Evolutionary conservation across 495 filamentous ascomycete genomes (phyloP).

Genomic region (Aspergillus diversus): DNA sequence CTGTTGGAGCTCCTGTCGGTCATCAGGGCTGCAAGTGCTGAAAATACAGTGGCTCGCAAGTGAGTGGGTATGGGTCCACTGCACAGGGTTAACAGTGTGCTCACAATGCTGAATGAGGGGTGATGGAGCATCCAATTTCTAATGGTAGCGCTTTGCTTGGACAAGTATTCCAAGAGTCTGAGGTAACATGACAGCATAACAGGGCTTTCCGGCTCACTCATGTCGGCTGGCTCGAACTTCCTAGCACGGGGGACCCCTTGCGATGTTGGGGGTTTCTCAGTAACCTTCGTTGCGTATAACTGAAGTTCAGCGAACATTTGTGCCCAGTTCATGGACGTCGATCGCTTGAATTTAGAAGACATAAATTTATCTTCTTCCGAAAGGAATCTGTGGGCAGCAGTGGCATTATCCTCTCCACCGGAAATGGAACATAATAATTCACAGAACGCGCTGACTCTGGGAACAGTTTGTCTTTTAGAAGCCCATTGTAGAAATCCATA

Average conservation of each 20-base stretch:
- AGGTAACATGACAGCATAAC: slow-evolving; percentile 95
- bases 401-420: slow-evolving; percentile 75
- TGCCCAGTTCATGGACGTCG: slow-evolving; percentile 81
- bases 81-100: slow-evolving; percentile 69
- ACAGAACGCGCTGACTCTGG: slow-evolving; percentile 90
- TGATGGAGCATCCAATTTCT: slow-evolving; percentile 71
- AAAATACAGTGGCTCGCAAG: slow-evolving; percentile 77
- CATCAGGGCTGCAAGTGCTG: slow-evolving; percentile 67
- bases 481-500: slow-evolving; percentile 96
- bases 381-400: slow-evolving; percentile 82
- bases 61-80: slow-evolving; percentile 69
- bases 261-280: slow-evolving; percentile 64
- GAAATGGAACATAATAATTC: slow-evolving; percentile 91
- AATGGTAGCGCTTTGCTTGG: slow-evolving; percentile 66
- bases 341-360: slow-evolving; percentile 74
- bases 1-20: slow-evolving; percentile 62
- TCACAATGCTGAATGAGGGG: slow-evolving; percentile 62
- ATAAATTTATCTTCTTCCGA: slow-evolving; percentile 79
- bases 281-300: slow-evolving; percentile 70
- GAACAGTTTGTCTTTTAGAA: slow-evolving; percentile 87
- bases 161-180: slow-evolving; percentile 79
- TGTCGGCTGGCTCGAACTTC: slow-evolving; percentile 68
- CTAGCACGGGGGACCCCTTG: slow-evolving; percentile 57
- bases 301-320: slow-evolving; percentile 90
- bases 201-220: slow-evolving; percentile 79